Percentiles rank a stretch among this genome's conserved stretches.
phyloP scores from a whole-genome alignment of 225 moss, liverwort and hornwort genomes.

The Pseudoscleropodium purum region DNA sequence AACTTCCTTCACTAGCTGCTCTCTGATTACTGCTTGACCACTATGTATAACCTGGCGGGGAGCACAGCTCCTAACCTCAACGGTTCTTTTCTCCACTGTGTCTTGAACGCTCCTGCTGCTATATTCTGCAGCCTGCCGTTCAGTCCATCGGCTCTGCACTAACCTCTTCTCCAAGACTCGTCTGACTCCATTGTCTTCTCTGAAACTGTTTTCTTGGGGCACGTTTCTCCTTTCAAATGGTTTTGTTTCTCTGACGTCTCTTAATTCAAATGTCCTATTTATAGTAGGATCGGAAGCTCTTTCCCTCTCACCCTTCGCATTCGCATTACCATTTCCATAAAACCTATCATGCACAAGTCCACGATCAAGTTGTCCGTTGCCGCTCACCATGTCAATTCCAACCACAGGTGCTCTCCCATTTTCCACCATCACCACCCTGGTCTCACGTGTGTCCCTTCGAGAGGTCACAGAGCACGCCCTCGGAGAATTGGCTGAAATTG shows the following conservation, averaged over 20 bases:
- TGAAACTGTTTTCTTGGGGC: constrained; percentile 1
- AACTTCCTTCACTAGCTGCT: constrained; percentile 22
- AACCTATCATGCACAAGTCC: background rate
- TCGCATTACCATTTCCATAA: constrained; percentile 2
- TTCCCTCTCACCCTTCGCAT: background rate
- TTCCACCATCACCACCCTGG: constrained; percentile 13
- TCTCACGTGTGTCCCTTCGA: constrained; percentile 16
- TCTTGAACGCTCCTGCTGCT: background rate
- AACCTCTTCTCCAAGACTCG: constrained; percentile 33
- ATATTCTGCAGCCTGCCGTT: constrained; percentile 9
- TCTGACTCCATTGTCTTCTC: constrained; percentile 12
- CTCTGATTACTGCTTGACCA: constrained; percentile 21
- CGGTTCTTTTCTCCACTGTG: constrained; percentile 14
- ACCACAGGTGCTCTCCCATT: constrained; percentile 7
- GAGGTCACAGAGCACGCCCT: constrained; percentile 22
- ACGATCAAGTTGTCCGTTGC: background rate
- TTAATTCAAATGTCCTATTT: background rate
- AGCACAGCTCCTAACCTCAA: constrained; percentile 24
- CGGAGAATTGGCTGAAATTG: constrained; percentile 17
- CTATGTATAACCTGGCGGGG: constrained; percentile 30
- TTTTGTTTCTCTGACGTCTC: background rate
- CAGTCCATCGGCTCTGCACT: constrained; percentile 20
- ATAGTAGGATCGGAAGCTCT: background rate
- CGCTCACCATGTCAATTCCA: background rate
- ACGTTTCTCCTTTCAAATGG: constrained; percentile 1